phyloP scores from a whole-genome alignment of 2,329 filamentous ascomycete genomes.

The Pseudogymnoascus sp. region DNA sequence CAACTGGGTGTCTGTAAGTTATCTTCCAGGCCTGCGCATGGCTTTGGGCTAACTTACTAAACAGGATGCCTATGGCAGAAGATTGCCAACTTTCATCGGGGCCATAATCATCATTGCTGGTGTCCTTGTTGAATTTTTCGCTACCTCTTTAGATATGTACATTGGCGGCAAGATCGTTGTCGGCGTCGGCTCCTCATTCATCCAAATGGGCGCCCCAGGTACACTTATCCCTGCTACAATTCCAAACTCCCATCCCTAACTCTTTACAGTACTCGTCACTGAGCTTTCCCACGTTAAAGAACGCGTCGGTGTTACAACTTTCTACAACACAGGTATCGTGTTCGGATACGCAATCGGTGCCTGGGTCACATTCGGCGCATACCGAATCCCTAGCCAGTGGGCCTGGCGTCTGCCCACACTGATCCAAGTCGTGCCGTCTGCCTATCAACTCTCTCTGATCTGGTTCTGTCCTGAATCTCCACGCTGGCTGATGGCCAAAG shows the following conservation, averaged over 20 bases:
- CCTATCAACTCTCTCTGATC: conserved; percentile 26
- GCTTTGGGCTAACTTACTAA: neutral
- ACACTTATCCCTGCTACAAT: neutral
- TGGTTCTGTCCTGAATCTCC: conserved; percentile 46
- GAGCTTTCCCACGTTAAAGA: conserved; percentile 36
- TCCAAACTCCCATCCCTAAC: neutral
- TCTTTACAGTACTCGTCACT: conserved; percentile 30
- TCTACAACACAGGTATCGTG: conserved; percentile 36
- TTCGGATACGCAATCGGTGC: conserved; percentile 32
- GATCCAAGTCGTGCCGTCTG: conserved; percentile 40
- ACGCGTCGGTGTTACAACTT: conserved; percentile 32
- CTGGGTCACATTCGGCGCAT: conserved; percentile 31
- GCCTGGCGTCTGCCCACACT: conserved; percentile 45
- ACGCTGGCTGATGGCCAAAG: conserved; percentile 45
- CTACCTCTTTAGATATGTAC: conserved; percentile 30
- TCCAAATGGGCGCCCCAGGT: conserved; percentile 34
- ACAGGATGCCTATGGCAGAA: conserved; percentile 23
- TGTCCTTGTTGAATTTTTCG: conserved; percentile 31
- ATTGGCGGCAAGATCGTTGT: conserved; percentile 34
- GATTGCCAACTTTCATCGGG: conserved; percentile 30
- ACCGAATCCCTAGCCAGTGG: conserved; percentile 31
- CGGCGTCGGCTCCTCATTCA: conserved; percentile 31
- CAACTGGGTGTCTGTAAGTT: neutral
- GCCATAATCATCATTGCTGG: conserved; percentile 34
- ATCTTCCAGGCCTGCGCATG: neutral